Conservation (phyloP, 2,329 filamentous ascomycete species). For the Delphinella strobiligena region DNA sequence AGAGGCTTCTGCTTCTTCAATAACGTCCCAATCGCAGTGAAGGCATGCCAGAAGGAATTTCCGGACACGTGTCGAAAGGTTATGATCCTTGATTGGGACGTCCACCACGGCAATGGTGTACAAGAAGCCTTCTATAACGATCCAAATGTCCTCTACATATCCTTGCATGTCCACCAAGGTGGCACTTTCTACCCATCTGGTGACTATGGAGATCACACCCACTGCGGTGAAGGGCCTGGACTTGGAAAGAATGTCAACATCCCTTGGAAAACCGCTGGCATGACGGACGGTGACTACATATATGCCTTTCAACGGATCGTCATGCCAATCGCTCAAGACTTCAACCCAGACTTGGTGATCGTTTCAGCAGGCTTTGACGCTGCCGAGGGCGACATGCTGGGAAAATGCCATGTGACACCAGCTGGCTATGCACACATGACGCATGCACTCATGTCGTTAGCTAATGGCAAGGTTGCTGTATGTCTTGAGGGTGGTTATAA, state of each 20-base stretch:
- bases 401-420: constrained; percentile 84
- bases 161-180: constrained; percentile 75
- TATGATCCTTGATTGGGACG: constrained; percentile 82
- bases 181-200: constrained; percentile 72
- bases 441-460: constrained; percentile 95
- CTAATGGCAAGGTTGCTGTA: constrained; percentile 77
- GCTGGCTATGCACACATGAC: constrained; percentile 96
- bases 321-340: constrained; percentile 91
- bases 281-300: constrained; percentile 96
- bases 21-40: constrained; percentile 89
- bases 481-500: constrained; percentile 96
- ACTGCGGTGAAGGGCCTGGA: constrained; percentile 46
- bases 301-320: constrained; percentile 91
- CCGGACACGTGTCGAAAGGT: constrained; percentile 76
- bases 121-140: constrained; percentile 95
- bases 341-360: constrained; percentile 87
- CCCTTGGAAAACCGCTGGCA: constrained; percentile 56
- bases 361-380: constrained; percentile 95
- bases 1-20: constrained; percentile 98
- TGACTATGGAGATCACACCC: constrained; percentile 45
- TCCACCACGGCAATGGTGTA: constrained; percentile 76
- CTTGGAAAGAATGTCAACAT: constrained; percentile 56
- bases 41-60: constrained; percentile 71
- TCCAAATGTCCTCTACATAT: constrained; percentile 91
- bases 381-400: constrained; percentile 82